phyloP scores from a whole-genome alignment of 805 yeast genomes.

The Metschnikowia arizonensis region DNA sequence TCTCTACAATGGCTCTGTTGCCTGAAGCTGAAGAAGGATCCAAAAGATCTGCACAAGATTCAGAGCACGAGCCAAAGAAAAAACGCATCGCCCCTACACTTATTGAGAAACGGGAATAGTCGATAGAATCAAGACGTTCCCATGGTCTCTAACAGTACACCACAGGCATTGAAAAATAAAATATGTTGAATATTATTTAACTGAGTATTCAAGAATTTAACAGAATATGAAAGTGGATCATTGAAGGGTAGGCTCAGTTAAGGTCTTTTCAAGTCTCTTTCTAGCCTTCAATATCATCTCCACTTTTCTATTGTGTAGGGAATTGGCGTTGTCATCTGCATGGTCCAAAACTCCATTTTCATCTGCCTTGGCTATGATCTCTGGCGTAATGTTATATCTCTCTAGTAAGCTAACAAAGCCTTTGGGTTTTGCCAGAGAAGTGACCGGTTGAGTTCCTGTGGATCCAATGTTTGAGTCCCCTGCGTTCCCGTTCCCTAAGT shows the following conservation, averaged over 20 bases:
- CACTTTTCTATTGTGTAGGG: slow-evolving; percentile 30
- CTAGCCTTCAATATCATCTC: slow-evolving; percentile 43
- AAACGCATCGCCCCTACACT: slow-evolving; percentile 36
- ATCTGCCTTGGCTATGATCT: slow-evolving; percentile 15
- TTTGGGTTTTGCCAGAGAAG: background rate
- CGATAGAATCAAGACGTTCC: no score
- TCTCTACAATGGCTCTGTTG: background rate
- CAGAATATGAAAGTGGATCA: no score
- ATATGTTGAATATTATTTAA: no score
- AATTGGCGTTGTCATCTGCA: background rate
- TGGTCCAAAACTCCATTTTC: slow-evolving; percentile 12
- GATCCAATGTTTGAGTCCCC: background rate
- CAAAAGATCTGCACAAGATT: background rate
- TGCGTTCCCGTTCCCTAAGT: background rate
- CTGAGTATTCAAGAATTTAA: no score
- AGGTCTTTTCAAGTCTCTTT: slow-evolving; percentile 44
- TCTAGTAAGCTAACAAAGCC: slow-evolving; percentile 26
- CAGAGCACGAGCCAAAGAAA: slow-evolving; percentile 21
- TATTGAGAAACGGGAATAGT: slow-evolving; percentile 10
- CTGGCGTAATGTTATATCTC: slow-evolving; percentile 35
- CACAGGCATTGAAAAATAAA: no score
- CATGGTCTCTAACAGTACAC: no score
- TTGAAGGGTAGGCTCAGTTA: slow-evolving; percentile 14
- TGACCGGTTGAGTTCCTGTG: background rate
- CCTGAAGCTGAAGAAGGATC: background rate